Conservation (phyloP, 1,284 basidiomycete genomes). For the Marasmius fiardii region DNA sequence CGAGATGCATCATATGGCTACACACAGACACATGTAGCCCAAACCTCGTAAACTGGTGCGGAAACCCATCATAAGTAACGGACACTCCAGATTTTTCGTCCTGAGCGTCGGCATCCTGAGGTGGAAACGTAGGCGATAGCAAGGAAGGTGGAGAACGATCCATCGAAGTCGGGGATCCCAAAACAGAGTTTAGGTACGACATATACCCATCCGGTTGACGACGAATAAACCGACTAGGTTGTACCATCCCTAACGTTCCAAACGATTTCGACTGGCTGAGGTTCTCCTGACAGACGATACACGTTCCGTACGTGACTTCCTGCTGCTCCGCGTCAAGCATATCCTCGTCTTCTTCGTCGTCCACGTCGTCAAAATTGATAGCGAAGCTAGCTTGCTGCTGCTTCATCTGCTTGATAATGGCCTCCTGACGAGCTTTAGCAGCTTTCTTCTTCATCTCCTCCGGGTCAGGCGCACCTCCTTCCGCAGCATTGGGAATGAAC, state of each 20-base stretch:
- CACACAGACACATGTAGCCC: slow-evolving; percentile 91
- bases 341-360: slow-evolving; percentile 59
- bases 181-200: slow-evolving; percentile 71
- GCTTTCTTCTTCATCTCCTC: slow-evolving; percentile 74
- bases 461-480: slow-evolving; percentile 42
- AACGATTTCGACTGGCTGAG: slow-evolving; percentile 75
- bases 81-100: slow-evolving; percentile 45
- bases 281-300: slow-evolving; percentile 98
- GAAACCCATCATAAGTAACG: slow-evolving; percentile 73
- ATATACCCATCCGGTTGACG: slow-evolving; percentile 73
- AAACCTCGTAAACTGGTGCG: slow-evolving; percentile 69
- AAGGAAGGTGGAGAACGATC: slow-evolving; percentile 49
- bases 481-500: slow-evolving; percentile 35
- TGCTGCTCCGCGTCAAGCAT: slow-evolving; percentile 42
- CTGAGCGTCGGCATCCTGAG: slow-evolving; percentile 42
- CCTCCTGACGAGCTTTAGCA: slow-evolving; percentile 82
- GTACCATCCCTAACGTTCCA: slow-evolving; percentile 87
- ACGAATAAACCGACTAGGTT: slow-evolving; percentile 85
- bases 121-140: slow-evolving; percentile 46
- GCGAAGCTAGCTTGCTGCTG: slow-evolving; percentile 86
- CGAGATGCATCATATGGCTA: slow-evolving; percentile 96
- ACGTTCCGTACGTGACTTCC: slow-evolving; percentile 76
- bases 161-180: slow-evolving; percentile 63
- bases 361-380: slow-evolving; percentile 69
- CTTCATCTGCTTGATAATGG: slow-evolving; percentile 92